Conservation (phyloP, 2,329 filamentous ascomycete genomes). For the Penicillium brasilianum region DNA sequence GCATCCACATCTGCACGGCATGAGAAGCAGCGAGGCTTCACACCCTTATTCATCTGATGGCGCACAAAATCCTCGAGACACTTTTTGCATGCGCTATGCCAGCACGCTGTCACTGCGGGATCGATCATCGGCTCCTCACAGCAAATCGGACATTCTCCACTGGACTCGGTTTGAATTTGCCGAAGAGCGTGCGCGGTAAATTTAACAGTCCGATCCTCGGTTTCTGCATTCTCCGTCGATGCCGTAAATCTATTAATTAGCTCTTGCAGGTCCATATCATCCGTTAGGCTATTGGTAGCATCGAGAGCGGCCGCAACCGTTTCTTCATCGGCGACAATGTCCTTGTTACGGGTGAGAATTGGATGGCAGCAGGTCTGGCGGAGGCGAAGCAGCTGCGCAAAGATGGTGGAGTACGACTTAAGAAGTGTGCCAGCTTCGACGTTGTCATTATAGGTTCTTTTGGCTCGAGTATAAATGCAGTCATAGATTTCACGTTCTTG, state of each 20-base stretch:
- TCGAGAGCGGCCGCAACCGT: conserved; percentile 79
- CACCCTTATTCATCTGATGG: conserved; percentile 78
- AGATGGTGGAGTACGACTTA: conserved; percentile 96
- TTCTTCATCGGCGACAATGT: conserved; percentile 84
- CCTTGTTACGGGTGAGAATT: conserved; percentile 81
- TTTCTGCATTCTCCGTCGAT: conserved; percentile 63
- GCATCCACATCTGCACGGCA: conserved; percentile 82
- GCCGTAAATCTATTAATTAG: conserved; percentile 84
- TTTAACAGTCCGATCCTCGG: conserved; percentile 58
- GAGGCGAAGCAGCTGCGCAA: conserved; percentile 91
- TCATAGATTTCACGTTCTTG: conserved; percentile 91
- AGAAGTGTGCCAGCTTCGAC: conserved; percentile 89
- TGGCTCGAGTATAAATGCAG: conserved; percentile 82
- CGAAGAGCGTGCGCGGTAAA: conserved; percentile 87
- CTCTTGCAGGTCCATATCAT: conserved; percentile 93
- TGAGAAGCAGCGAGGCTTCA: conserved; percentile 83
- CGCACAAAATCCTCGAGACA: conserved; percentile 90
- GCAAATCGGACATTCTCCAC: conserved; percentile 92
- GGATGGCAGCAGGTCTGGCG: conserved; percentile 96
- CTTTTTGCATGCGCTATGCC: conserved; percentile 95
- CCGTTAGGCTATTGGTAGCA: conserved; percentile 77
- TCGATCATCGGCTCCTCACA: conserved; percentile 95
- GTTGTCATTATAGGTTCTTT: conserved; percentile 82
- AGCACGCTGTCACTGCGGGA: conserved; percentile 92
- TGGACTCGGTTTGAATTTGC: conserved; percentile 88